phyloP scores from a whole-genome alignment of 1,139 yeast genomes.

The Wickerhamomyces sp. region DNA sequence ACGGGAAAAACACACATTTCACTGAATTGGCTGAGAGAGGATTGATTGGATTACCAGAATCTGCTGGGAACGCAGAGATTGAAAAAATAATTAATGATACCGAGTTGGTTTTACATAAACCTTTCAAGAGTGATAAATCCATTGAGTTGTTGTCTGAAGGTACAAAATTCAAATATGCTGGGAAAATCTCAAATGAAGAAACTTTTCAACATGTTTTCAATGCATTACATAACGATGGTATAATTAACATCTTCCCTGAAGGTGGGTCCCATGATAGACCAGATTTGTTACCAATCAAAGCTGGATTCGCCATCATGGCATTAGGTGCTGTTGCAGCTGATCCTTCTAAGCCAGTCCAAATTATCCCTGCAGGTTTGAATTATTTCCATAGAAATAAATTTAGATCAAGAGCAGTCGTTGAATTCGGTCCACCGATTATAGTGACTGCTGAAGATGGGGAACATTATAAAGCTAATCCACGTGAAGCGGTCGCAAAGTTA shows the following conservation, averaged over 20 bases:
- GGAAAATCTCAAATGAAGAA: slow-evolving; percentile 55
- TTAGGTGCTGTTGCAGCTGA: slow-evolving; percentile 63
- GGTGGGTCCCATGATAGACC: slow-evolving; percentile 84
- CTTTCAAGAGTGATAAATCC: slow-evolving; percentile 39
- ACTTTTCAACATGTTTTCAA: slow-evolving; percentile 62
- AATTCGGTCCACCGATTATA: slow-evolving; percentile 66
- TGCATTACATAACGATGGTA: slow-evolving; percentile 50
- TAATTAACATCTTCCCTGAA: slow-evolving; percentile 71
- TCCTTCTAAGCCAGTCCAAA: slow-evolving; percentile 49
- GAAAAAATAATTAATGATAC: slow-evolving; percentile 49
- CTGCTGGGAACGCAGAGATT: slow-evolving; percentile 55
- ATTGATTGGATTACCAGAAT: slow-evolving; percentile 55
- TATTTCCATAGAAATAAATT: slow-evolving; percentile 74
- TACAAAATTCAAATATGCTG: slow-evolving; percentile 50
- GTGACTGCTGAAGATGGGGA: slow-evolving; percentile 48
- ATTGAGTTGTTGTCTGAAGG: slow-evolving; percentile 40
- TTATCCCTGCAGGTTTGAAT: slow-evolving; percentile 74
- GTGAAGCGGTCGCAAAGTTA: slow-evolving; percentile 52
- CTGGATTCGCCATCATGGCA: slow-evolving; percentile 82
- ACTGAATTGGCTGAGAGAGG: slow-evolving; percentile 44
- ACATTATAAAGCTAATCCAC: slow-evolving; percentile 49
- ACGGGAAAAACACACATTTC: slow-evolving; percentile 48
- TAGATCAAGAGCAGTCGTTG: slow-evolving; percentile 73
- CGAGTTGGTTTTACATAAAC: slow-evolving; percentile 42
- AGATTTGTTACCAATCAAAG: slow-evolving; percentile 66